Evolutionary conservation across 208 protist species (phyloP).

Genomic region (Crithidia acanthocephali): DNA sequence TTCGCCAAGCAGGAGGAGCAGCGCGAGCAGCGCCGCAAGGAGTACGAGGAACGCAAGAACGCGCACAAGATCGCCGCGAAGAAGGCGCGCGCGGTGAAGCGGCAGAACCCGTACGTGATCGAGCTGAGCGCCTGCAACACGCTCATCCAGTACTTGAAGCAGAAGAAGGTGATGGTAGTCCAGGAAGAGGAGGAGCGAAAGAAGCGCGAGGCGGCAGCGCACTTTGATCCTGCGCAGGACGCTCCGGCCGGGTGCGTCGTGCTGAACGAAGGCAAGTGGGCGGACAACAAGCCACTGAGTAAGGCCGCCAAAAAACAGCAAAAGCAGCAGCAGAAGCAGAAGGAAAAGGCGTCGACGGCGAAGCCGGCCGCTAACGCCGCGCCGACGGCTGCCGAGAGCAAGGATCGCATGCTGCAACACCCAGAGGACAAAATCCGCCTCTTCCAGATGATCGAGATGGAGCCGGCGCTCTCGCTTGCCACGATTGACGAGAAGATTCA

Average conservation of each 20-base stretch:
- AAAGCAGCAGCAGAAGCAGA: conserved; percentile 31
- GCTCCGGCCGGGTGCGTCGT: conserved; percentile 69
- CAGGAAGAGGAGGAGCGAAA: conserved; percentile 63
- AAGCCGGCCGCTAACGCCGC: conserved; percentile 1
- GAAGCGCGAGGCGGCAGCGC: conserved; percentile 49
- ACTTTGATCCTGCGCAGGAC: conserved; percentile 65
- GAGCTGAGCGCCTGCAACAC: conserved; percentile 64
- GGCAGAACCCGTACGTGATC: conserved; percentile 69
- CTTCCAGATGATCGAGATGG: conserved; percentile 61
- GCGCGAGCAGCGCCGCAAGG: conserved; percentile 53
- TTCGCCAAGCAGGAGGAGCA: conserved; percentile 61
- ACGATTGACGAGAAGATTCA: conserved; percentile 52
- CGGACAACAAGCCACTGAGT: conserved; percentile 22
- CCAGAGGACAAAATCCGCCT: conserved; percentile 68
- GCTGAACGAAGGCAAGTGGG: conserved; percentile 73
- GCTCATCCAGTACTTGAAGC: conserved; percentile 64
- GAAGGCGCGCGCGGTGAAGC: conserved; percentile 43
- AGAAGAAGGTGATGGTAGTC: conserved; percentile 69
- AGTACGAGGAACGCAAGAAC: conserved; percentile 56
- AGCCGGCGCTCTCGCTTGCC: conserved; percentile 49
- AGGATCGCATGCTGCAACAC: conserved; percentile 57
- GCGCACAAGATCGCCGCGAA: conserved; percentile 65
- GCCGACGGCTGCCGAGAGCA: conserved; percentile 7
- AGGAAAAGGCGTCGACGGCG: conserved; percentile 13
- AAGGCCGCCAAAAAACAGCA: conserved; percentile 46